Conservation (phyloP, 2,329 filamentous ascomycete genomes). For the Epichloe glyceriae region DNA sequence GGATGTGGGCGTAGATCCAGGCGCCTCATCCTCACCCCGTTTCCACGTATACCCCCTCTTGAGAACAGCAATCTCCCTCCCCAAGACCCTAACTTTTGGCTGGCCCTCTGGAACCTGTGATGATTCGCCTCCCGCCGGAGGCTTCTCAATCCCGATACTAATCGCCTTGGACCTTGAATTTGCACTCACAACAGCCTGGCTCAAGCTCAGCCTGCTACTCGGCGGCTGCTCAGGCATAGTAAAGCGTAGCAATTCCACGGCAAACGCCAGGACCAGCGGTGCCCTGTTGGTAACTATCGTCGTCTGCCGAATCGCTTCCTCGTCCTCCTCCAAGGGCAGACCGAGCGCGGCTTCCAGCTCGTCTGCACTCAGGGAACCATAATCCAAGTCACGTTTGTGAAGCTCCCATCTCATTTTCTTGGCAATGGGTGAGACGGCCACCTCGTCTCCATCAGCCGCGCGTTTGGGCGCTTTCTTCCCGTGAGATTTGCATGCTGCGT, state of each 20-base stretch:
- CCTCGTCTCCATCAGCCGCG: slow-evolving; percentile 9
- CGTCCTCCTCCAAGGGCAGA: slow-evolving; percentile 44
- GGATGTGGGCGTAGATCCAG: not conserved
- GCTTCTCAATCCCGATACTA: slow-evolving; percentile 57
- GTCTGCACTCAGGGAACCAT: slow-evolving; percentile 33
- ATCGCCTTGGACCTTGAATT: slow-evolving; percentile 69
- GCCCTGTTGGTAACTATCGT: slow-evolving; percentile 65
- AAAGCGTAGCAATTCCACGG: slow-evolving; percentile 57
- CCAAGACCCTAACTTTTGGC: slow-evolving; percentile 58
- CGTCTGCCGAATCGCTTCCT: slow-evolving; percentile 44
- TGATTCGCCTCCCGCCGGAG: slow-evolving; percentile 52
- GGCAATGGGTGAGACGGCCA: slow-evolving; percentile 7
- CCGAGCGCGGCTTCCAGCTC: slow-evolving; percentile 50
- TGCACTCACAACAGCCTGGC: slow-evolving; percentile 70
- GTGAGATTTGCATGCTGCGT: slow-evolving; percentile 41
- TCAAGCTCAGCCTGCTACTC: slow-evolving; percentile 71
- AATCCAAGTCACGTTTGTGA: slow-evolving; percentile 23
- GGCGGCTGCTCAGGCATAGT: slow-evolving; percentile 79
- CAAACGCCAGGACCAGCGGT: slow-evolving; percentile 70
- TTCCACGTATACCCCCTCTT: slow-evolving; percentile 55
- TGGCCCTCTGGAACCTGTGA: slow-evolving; percentile 65
- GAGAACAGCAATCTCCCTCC: slow-evolving; percentile 59
- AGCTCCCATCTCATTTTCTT: slow-evolving; percentile 22
- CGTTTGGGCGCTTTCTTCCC: slow-evolving; percentile 28
- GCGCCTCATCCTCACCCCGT: not conserved